Evolutionary conservation across 176 grass and related monocot genomes (phyloP), one percentile per base, ranked within the genome.

Genomic region (Carex cristatella): DNA sequence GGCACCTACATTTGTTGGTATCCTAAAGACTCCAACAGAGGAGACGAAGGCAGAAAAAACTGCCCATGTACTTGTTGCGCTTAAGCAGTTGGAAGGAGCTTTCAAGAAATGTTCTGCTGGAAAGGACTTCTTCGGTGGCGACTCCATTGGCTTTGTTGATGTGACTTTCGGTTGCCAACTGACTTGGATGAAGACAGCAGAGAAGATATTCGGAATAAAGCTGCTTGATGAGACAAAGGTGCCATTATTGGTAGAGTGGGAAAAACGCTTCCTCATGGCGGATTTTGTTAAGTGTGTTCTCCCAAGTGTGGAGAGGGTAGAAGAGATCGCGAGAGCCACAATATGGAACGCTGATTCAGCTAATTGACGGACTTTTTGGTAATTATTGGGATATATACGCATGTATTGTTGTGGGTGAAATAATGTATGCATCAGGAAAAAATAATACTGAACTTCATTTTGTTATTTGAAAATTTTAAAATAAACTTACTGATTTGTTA

Each of bases 111-210:
- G 33, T 35, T 35, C 33, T 35, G n/a, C 59, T 33, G 89, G 86
- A 15, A 94, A 90, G 69, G 33, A 4, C 2, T 94, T 86, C 60
- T 97, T 97, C 53, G 71, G 84, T 58, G 91, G 91, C 18, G 91
- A 89, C 58, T 31, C n/a, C 32, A 30, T 85, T 1, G 89, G 89
- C 10, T 53, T 83, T 38, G 27, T 94, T 1, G 87, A 94, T 83
- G n/a, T 94, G 57, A 73, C 14, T 44, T 66, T 91, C 14, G 85
- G 92, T 23, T 82, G 81, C 79, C 28, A 61, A 23, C 32, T 94
- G 6, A 32, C 68, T 0, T 89, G 86, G 87, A 67, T 94, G 35
- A 61, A 49, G 70, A 82, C 7, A 72, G 67, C 82, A 10, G 82
- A 91, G 31, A 80, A 87, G 28, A 42, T 87, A 7, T 4, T 1